phyloP scores from a whole-genome alignment of 441 rosid genomes.

The Arabidopsis lyrata region DNA sequence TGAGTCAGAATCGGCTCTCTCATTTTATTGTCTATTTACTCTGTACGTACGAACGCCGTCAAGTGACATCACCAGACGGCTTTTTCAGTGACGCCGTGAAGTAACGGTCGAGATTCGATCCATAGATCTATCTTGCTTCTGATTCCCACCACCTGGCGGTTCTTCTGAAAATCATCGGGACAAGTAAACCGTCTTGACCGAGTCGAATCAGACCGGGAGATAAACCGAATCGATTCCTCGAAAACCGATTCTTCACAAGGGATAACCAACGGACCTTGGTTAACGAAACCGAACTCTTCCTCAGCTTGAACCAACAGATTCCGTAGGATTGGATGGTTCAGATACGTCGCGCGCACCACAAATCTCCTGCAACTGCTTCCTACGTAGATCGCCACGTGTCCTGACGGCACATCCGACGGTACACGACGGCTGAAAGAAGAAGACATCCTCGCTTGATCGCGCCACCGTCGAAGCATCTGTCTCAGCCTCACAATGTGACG shows the following conservation, averaged over 20 bases:
- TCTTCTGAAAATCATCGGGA: slow-evolving; percentile 59
- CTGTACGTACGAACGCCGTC: neutral
- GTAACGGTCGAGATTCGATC: slow-evolving; percentile 77
- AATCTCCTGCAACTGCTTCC: slow-evolving; percentile 70
- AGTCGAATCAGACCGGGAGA: slow-evolving; percentile 62
- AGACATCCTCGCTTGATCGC: slow-evolving; percentile 76
- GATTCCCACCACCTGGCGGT: slow-evolving; percentile 56
- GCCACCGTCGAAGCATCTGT: slow-evolving; percentile 83
- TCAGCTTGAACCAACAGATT: slow-evolving; percentile 70
- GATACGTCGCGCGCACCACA: slow-evolving; percentile 79
- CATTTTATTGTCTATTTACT: slow-evolving; percentile 24
- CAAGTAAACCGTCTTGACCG: slow-evolving; percentile 51
- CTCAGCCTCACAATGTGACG: slow-evolving; percentile 89
- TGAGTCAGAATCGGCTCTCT: slow-evolving; percentile 31
- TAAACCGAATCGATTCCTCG: slow-evolving; percentile 70
- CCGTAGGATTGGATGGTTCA: slow-evolving; percentile 82
- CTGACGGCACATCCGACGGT: slow-evolving; percentile 87
- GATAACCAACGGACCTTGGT: slow-evolving; percentile 75
- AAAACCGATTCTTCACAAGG: slow-evolving; percentile 89
- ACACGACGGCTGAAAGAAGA: slow-evolving; percentile 36
- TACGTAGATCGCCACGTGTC: slow-evolving; percentile 88
- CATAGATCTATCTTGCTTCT: slow-evolving; percentile 53
- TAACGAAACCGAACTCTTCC: slow-evolving; percentile 86
- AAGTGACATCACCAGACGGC: slow-evolving; percentile 53
- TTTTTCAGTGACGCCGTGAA: slow-evolving; percentile 53